phyloP scores from a whole-genome alignment of 495 filamentous ascomycete species.

The Xylaria grammica region DNA sequence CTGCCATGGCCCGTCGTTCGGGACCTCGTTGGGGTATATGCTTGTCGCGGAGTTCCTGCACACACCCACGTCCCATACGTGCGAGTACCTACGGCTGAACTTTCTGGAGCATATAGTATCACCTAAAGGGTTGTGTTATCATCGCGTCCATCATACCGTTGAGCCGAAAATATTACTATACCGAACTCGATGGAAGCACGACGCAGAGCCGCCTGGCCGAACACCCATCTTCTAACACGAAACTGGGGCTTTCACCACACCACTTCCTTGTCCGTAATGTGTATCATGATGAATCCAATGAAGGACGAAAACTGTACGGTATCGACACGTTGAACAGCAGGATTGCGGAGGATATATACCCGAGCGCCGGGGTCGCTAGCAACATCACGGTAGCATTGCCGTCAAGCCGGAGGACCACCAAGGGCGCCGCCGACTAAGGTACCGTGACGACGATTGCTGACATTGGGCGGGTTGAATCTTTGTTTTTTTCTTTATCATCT shows the following conservation, averaged over 20 bases:
- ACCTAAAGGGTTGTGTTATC: slow-evolving; percentile 30
- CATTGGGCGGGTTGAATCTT: slow-evolving; percentile 9
- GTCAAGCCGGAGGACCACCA: neutral
- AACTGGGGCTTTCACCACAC: slow-evolving; percentile 5
- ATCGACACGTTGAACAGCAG: neutral
- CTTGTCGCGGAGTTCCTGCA: slow-evolving; percentile 22
- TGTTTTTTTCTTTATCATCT: slow-evolving; percentile 24
- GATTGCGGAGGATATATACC: slow-evolving; percentile 15
- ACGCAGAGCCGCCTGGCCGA: slow-evolving; percentile 21
- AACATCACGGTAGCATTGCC: slow-evolving; percentile 7
- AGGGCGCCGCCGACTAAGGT: neutral
- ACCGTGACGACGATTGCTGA: slow-evolving; percentile 14
- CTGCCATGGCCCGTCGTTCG: slow-evolving; percentile 20
- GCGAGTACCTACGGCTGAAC: slow-evolving; percentile 37
- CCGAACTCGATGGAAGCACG: slow-evolving; percentile 19
- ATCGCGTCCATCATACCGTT: slow-evolving; percentile 24
- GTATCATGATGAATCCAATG: slow-evolving; percentile 21
- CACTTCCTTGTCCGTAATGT: slow-evolving; percentile 24
- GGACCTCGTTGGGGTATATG: slow-evolving; percentile 15
- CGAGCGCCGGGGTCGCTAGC: slow-evolving; percentile 16
- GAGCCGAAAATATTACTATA: slow-evolving; percentile 16
- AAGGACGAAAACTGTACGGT: slow-evolving; percentile 12
- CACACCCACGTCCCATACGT: slow-evolving; percentile 7
- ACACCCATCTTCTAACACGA: slow-evolving; percentile 13
- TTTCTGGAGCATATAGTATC: slow-evolving; percentile 44